phyloP scores from a whole-genome alignment of 108 stramenopile species.

The Conticribra guillardii region DNA sequence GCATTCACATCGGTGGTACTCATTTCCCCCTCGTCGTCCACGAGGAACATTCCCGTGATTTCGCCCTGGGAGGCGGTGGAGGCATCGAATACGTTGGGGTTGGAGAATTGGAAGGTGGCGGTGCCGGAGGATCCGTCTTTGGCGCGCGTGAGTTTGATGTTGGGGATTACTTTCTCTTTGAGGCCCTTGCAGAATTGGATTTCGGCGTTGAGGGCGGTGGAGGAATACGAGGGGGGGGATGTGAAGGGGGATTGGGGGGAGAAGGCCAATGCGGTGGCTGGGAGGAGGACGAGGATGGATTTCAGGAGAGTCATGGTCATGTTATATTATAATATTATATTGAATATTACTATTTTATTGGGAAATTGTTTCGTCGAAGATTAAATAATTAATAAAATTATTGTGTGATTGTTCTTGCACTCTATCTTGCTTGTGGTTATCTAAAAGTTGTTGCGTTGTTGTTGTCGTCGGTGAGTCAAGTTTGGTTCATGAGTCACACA shows the following conservation, averaged over 20 bases:
- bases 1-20: conserved; percentile 77
- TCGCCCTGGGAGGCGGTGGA: conserved; percentile 65
- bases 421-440: too few species aligned
- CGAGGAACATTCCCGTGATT: conserved; percentile 76
- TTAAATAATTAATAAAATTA: too few species aligned
- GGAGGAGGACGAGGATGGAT: conserved; percentile 17
- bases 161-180: conserved; percentile 73
- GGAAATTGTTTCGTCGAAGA: too few species aligned
- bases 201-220: conserved; percentile 28
- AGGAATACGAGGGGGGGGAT: conserved; percentile 15
- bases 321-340: neutral
- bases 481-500: too few species aligned
- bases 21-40: conserved; percentile 73
- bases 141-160: conserved; percentile 78
- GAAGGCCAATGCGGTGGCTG: conserved; percentile 5
- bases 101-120: conserved; percentile 73
- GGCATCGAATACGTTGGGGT: conserved; percentile 84
- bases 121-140: conserved; percentile 70
- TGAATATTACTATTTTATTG: neutral
- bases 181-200: conserved; percentile 80
- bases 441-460: too few species aligned
- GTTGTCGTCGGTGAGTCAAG: too few species aligned
- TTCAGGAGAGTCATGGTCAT: conserved; percentile 23
- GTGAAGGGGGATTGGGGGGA: conserved; percentile 12
- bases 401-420: too few species aligned